Percentiles rank a stretch among this genome's conserved stretches.
phyloP scores from a whole-genome alignment of 495 filamentous ascomycete species.

The Penicillium steckii region DNA sequence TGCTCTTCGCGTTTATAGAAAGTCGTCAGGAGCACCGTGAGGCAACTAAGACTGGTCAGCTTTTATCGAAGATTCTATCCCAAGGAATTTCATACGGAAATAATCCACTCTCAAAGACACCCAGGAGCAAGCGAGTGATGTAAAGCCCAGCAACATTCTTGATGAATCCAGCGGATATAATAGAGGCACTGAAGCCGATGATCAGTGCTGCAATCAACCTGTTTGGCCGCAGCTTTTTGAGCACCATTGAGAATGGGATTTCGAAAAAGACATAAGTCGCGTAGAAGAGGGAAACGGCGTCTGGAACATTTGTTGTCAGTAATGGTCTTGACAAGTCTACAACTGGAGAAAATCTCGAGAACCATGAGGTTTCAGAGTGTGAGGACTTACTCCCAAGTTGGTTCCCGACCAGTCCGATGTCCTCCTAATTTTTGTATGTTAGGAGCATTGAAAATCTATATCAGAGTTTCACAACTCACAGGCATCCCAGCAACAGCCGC shows the following conservation, averaged over 20 bases:
- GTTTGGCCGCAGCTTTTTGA: slow-evolving; percentile 29
- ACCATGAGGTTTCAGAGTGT: neutral
- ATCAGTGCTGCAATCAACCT: slow-evolving; percentile 37
- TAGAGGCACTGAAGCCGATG: slow-evolving; percentile 32
- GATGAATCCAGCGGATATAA: slow-evolving; percentile 25
- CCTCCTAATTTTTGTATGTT: too few species aligned
- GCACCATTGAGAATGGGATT: slow-evolving; percentile 30
- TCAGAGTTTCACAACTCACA: slow-evolving; percentile 1
- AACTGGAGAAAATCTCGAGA: neutral
- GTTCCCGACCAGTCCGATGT: slow-evolving; percentile 15
- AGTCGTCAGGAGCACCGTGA: slow-evolving; percentile 29
- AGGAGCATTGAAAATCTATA: neutral
- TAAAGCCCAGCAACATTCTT: slow-evolving; percentile 34
- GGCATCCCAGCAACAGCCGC: slow-evolving; percentile 16
- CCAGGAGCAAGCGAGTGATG: slow-evolving; percentile 29
- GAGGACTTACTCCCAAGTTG: slow-evolving; percentile 12
- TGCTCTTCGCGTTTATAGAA: slow-evolving; percentile 20
- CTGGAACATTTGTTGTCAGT: neutral
- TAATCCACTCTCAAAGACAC: slow-evolving; percentile 33
- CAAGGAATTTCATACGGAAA: slow-evolving; percentile 28
- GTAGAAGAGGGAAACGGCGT: slow-evolving; percentile 17
- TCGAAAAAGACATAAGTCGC: slow-evolving; percentile 37
- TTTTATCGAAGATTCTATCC: slow-evolving; percentile 15
- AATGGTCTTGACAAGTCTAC: neutral
- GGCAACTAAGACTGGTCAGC: slow-evolving; percentile 20